Evolutionary conservation across 2,329 filamentous ascomycete genomes (phyloP).

Genomic region (Eutypa lata): DNA sequence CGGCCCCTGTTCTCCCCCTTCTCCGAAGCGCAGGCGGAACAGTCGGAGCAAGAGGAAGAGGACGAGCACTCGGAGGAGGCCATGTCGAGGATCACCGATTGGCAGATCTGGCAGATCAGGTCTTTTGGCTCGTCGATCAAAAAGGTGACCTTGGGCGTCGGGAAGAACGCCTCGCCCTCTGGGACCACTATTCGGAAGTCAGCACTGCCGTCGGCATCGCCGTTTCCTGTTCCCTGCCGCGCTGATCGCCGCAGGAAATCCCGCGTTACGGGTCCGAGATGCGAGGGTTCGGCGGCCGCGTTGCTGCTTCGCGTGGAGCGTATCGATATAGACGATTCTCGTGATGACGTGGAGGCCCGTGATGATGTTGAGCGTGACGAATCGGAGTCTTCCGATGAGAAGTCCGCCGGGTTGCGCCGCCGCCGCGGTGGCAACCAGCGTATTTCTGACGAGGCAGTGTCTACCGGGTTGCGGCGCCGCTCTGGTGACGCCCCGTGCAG

Average conservation of each 20-base stretch:
- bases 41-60: too few relatives aligned
- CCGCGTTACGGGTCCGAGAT: background rate
- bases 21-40: too few relatives aligned
- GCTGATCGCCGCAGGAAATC: background rate
- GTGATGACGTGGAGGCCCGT: background rate
- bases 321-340: too few relatives aligned
- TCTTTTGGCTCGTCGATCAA: constrained; percentile 20
- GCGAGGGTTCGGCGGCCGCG: background rate
- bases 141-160: constrained; percentile 22
- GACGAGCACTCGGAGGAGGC: background rate
- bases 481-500: too few relatives aligned
- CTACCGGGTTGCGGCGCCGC: too few relatives aligned
- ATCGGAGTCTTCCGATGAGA: background rate
- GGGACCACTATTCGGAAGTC: constrained; percentile 1
- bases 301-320: too few relatives aligned
- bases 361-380: background rate
- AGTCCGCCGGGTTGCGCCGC: background rate
- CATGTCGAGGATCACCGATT: constrained; percentile 11
- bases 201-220: constrained; percentile 5
- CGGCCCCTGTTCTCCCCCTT: too few relatives aligned
- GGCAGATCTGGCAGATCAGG: constrained; percentile 24
- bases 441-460: too few relatives aligned
- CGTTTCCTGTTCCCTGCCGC: too few relatives aligned
- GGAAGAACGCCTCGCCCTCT: constrained; percentile 18
- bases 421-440: too few relatives aligned